phyloP scores from a whole-genome alignment of 305 asterid genomes.

The Fraxinus baroniana region DNA sequence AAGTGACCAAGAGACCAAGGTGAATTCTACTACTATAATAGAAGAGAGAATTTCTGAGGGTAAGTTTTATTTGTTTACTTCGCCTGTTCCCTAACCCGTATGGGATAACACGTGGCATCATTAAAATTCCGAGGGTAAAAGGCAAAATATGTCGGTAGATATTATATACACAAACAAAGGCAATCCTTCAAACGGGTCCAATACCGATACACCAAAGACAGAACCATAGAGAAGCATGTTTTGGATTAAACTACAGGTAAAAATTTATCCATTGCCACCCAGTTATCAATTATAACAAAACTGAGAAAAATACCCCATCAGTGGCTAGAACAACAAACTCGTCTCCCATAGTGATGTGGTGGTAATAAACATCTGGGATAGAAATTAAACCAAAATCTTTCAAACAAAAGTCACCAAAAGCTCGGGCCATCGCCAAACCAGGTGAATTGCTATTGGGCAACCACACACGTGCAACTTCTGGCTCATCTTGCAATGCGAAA shows the following conservation, averaged over 20 bases:
- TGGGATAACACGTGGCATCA: neutral
- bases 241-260: neutral
- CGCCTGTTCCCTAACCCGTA: neutral
- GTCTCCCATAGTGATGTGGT: conserved; percentile 25
- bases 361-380: conserved; percentile 27
- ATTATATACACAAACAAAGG: neutral
- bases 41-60: neutral
- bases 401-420: conserved; percentile 37
- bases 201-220: neutral
- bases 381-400: conserved; percentile 38
- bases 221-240: neutral
- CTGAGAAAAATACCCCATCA: conserved; percentile 31
- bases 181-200: neutral
- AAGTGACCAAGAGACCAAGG: neutral
- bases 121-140: neutral
- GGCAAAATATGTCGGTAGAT: neutral
- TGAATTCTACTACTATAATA: neutral
- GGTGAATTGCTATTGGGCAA: conserved; percentile 32
- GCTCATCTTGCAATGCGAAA: conserved; percentile 34
- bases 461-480: conserved; percentile 34
- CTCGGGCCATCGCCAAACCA: conserved; percentile 40
- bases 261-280: neutral
- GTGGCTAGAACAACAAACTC: conserved; percentile 32
- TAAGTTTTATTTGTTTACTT: neutral
- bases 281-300: neutral